These are phyloP conservation scores for Lecanosticta acicola DNA, from an alignment of 2,329 filamentous ascomycete species.

Conservation along the genomic window DNA sequence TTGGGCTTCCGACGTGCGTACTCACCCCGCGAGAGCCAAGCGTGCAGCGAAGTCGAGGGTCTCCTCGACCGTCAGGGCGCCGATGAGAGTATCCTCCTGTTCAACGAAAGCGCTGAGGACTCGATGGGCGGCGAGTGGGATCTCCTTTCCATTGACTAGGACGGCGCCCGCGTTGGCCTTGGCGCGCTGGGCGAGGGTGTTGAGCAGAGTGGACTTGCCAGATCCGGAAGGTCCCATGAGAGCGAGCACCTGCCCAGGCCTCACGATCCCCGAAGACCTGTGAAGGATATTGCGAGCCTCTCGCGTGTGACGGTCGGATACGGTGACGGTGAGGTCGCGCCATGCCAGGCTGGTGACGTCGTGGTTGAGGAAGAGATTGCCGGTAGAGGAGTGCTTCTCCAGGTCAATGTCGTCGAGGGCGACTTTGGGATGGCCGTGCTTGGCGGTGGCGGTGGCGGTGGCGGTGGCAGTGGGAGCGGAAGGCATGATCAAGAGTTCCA, in stretches of 20 bases:
- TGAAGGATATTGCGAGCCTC: slow-evolving; percentile 40
- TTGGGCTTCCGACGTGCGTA: slow-evolving; percentile 41
- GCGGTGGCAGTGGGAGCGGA: slow-evolving; percentile 1
- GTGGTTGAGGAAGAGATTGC: slow-evolving; percentile 48
- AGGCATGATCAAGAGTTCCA: slow-evolving; percentile 20
- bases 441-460: no score
- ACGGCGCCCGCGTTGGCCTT: slow-evolving; percentile 46
- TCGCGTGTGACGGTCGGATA: slow-evolving; percentile 62
- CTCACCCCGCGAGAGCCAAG: slow-evolving; percentile 44
- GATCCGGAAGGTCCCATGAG: slow-evolving; percentile 66
- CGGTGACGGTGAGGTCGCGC: slow-evolving; percentile 59
- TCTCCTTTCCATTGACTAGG: slow-evolving; percentile 54
- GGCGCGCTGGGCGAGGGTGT: slow-evolving; percentile 62
- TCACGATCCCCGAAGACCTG: slow-evolving; percentile 16
- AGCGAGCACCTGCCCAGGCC: slow-evolving; percentile 63
- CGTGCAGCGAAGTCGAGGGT: slow-evolving; percentile 70
- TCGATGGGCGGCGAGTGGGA: slow-evolving; percentile 32
- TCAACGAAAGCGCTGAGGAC: slow-evolving; percentile 69
- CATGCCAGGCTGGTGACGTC: slow-evolving; percentile 58
- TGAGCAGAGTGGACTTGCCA: slow-evolving; percentile 78
- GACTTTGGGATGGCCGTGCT: not conserved
- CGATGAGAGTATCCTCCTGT: slow-evolving; percentile 77
- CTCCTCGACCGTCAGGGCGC: slow-evolving; percentile 69
- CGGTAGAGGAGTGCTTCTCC: slow-evolving; percentile 13
- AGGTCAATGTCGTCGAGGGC: slow-evolving; percentile 8